Percentiles rank a stretch among this genome's conserved stretches.
These are phyloP conservation scores for Dendrocalamus latiflorus DNA, from an alignment of 202 grass and related monocot species.

Conservation along the genomic window DNA sequence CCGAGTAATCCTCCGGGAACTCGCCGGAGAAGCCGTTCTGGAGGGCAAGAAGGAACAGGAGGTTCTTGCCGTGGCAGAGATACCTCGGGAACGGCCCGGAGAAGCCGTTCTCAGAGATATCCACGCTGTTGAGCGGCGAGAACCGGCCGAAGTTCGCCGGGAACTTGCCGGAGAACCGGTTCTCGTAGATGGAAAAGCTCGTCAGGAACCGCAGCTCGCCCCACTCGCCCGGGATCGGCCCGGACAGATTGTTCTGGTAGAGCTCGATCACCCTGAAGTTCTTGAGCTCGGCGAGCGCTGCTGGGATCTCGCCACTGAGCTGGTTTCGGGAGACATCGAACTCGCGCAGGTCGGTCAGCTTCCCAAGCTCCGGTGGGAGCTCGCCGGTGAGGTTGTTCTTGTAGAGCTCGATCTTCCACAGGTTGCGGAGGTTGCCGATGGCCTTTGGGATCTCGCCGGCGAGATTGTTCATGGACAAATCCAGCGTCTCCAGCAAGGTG, in stretches of 20 bases:
- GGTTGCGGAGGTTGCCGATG: constrained; percentile 69
- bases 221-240: constrained; percentile 36
- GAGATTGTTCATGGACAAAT: constrained; percentile 54
- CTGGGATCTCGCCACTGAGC: constrained; percentile 37
- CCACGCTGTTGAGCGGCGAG: constrained; percentile 56
- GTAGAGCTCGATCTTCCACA: too few species aligned
- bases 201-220: constrained; percentile 29
- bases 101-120: constrained; percentile 84
- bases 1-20: constrained; percentile 51
- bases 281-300: constrained; percentile 37
- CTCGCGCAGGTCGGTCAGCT: constrained; percentile 35
- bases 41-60: constrained; percentile 62
- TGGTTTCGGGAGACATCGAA: constrained; percentile 58
- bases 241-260: constrained; percentile 54
- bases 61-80: constrained; percentile 47
- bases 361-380: constrained; percentile 55
- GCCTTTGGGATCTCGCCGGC: constrained; percentile 32
- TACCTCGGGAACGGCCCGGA: constrained; percentile 61
- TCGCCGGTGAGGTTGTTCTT: constrained; percentile 58
- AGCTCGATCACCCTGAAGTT: constrained; percentile 50
- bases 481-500: constrained; percentile 50
- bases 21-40: constrained; percentile 75
- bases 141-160: constrained; percentile 52
- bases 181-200: constrained; percentile 60
- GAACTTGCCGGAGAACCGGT: constrained; percentile 56